phyloP scores from a whole-genome alignment of 805 yeast genomes.

The Candida dajiaensis region DNA sequence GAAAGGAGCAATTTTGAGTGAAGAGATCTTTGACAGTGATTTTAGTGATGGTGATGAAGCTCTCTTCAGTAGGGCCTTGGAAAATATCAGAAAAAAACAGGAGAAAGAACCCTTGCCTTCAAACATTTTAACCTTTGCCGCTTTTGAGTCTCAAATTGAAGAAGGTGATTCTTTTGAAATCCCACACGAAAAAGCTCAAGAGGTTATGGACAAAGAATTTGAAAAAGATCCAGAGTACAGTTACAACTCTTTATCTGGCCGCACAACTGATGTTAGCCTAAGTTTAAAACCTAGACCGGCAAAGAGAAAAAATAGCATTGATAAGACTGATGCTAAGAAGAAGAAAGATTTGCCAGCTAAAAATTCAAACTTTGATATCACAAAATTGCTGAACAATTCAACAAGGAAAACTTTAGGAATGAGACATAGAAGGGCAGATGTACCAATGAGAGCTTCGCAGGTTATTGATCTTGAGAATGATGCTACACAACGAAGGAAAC shows the following conservation, averaged over 20 bases:
- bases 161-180: not conserved
- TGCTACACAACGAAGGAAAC: conserved; percentile 1
- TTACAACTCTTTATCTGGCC: not conserved
- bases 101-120: not conserved
- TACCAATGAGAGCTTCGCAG: conserved; percentile 10
- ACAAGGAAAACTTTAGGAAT: conserved; percentile 3
- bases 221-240: conserved; percentile 10
- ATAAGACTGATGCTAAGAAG: not conserved
- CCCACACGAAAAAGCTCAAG: conserved; percentile 5
- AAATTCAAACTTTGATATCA: conserved; percentile 10
- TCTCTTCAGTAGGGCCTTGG: not conserved
- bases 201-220: conserved; percentile 15
- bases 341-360: not conserved
- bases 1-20: not conserved
- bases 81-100: not conserved
- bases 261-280: not conserved
- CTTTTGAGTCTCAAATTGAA: conserved; percentile 5
- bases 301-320: not conserved
- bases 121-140: conserved; percentile 9
- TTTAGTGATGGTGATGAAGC: conserved; percentile 1
- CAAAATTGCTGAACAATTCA: conserved; percentile 12
- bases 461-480: conserved; percentile 14
- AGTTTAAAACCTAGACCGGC: not conserved
- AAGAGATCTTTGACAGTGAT: not conserved
- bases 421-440: conserved; percentile 4